Base-by-base conservation (phyloP, 106 monocot species). In the Dendrobium nobile region DNA sequence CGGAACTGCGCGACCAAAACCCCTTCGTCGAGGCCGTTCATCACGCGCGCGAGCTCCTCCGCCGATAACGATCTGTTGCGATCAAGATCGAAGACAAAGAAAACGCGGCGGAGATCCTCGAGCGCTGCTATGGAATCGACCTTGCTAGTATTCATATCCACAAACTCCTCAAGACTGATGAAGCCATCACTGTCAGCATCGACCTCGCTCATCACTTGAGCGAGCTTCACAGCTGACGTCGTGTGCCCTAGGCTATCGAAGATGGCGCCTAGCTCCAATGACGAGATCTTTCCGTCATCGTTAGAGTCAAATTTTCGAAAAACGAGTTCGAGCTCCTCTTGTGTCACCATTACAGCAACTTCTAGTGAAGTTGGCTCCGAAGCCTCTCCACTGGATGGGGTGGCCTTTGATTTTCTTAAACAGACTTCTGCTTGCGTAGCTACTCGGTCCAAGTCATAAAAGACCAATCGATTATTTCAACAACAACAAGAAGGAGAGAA, bases 51-150 rank as follows among this genome's bases (percentile, higher is more conserved):
- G 81, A 90, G 78, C 87, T 90, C 90, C 75, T 87, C 83, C 9
- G 90, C 83, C 70, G 90, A 90, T 85, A 90, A 87, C 45, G 87
- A 68, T 7, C 90, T 87, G 79, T 85, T 90, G 44, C 85, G 83
- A 65, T 90, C 90, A 26, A 79, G 67, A 72, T 90, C 90, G 75
- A 87, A 90, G 31, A 90, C 90, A 11, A 77, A 64, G 81, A 90
- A 90, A 18, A 85, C 90, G 75, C 79, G 82, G 78, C 82, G 80
- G 70, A 90, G 85, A 41, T 87, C 87, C 86, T 88, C 85, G 74
- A 75, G 61, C 24, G 82, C 81, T 6, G 82, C 86, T 18, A 51
- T 61, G 72, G 79, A 41, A 9, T 56, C 85, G 28, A 51, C 82
- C 40, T 67, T 47, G 77, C 42, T 45, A 19, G 78, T 72, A 83